These are phyloP conservation scores for Neofusicoccum cordaticola DNA, from an alignment of 2,329 filamentous ascomycete genomes.

Conservation along the genomic window DNA sequence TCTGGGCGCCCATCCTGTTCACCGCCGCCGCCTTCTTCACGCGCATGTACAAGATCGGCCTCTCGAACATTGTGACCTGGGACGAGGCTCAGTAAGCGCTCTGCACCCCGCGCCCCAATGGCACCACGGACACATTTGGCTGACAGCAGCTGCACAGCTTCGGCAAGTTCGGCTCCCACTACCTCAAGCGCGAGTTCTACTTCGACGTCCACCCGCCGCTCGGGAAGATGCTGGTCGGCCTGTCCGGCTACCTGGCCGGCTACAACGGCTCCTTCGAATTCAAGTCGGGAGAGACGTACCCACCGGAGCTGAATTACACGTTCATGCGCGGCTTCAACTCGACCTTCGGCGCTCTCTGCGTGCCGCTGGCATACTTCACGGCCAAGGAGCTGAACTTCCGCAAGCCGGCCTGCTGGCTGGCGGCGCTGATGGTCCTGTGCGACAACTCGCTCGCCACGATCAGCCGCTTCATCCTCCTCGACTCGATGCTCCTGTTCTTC, in stretches of 20 bases:
- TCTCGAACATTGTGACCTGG: constrained; percentile 72
- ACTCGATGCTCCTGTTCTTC: constrained; percentile 98
- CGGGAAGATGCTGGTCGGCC: constrained; percentile 96
- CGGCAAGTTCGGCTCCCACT: constrained; percentile 98
- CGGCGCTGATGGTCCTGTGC: constrained; percentile 95
- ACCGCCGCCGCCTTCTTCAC: constrained; percentile 64
- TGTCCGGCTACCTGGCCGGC: constrained; percentile 92
- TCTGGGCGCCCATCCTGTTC: constrained; percentile 63
- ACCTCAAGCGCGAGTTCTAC: constrained; percentile 99
- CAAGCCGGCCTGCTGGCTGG: constrained; percentile 86
- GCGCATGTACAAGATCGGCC: constrained; percentile 65
- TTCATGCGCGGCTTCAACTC: constrained; percentile 99
- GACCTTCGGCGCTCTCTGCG: constrained; percentile 85
- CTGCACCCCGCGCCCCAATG: constrained; percentile 13
- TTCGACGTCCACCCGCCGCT: constrained; percentile 96
- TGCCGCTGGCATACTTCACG: constrained; percentile 93
- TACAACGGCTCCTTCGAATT: constrained; percentile 99
- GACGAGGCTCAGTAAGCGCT: constrained; percentile 68
- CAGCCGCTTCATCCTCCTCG: constrained; percentile 94
- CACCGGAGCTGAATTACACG: constrained; percentile 89
- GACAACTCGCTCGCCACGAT: constrained; percentile 99
- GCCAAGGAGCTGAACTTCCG: constrained; percentile 86
- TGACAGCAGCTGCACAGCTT: constrained; percentile 56
- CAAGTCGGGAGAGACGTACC: constrained; percentile 96
- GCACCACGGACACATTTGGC: constrained; percentile 10